Evolutionary conservation across 2,329 filamentous ascomycete genomes (phyloP).

Genomic region (Hypoxylon sp.): DNA sequence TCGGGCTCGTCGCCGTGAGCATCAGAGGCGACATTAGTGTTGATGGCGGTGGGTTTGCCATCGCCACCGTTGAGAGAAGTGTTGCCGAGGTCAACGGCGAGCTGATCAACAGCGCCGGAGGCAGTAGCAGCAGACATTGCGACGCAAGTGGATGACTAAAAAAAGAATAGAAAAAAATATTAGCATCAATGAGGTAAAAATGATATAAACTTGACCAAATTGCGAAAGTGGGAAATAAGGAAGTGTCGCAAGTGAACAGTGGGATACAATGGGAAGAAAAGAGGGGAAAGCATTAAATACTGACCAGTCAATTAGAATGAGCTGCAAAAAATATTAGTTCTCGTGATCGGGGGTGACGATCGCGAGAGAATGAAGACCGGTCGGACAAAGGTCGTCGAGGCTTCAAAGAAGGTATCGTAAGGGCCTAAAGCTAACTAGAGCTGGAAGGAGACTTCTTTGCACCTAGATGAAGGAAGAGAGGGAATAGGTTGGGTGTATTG

Average conservation of each 20-base stretch:
- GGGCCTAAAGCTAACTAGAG: conserved; percentile 39
- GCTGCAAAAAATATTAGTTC: conserved; percentile 32
- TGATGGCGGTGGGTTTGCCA: conserved; percentile 74
- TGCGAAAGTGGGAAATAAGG: not conserved
- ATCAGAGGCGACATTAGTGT: conserved; percentile 75
- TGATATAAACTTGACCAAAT: not conserved
- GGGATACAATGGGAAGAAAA: conserved; percentile 2
- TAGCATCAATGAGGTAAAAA: conserved; percentile 18
- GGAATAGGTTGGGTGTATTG: conserved; percentile 31
- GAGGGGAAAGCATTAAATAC: conserved; percentile 13
- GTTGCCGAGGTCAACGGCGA: conserved; percentile 81
- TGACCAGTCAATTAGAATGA: conserved; percentile 36
- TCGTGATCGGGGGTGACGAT: conserved; percentile 37
- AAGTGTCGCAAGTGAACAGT: not conserved
- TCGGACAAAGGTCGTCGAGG: conserved; percentile 42
- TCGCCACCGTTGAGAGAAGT: conserved; percentile 76
- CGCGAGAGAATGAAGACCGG: conserved; percentile 37
- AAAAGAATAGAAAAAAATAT: conserved; percentile 20
- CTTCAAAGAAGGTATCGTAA: conserved; percentile 38
- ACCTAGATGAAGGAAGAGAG: conserved; percentile 27
- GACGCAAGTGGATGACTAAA: conserved; percentile 43
- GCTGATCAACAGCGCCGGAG: conserved; percentile 78
- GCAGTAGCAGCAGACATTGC: conserved; percentile 71
- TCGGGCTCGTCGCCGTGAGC: conserved; percentile 68
- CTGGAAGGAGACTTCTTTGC: conserved; percentile 27